Conservation (phyloP, 2,329 filamentous ascomycete species). For the Colletotrichum cuscutae region DNA sequence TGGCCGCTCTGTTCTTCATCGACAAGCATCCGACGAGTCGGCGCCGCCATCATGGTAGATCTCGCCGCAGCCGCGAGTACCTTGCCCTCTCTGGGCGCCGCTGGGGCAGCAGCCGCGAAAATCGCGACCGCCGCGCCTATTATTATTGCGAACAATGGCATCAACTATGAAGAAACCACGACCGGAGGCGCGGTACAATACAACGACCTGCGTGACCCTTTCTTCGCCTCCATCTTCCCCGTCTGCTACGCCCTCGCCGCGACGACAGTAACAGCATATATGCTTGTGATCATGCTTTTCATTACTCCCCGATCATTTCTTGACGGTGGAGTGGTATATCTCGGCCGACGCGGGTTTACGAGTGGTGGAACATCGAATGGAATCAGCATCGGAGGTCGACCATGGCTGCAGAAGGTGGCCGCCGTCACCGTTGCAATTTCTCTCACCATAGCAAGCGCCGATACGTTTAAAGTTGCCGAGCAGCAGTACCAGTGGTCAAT, state of each 20-base stretch:
- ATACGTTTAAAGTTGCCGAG: slow-evolving; percentile 88
- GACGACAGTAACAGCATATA: slow-evolving; percentile 90
- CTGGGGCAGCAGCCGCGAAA: slow-evolving; percentile 8
- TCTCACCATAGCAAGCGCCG: slow-evolving; percentile 90
- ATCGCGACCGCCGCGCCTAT: slow-evolving; percentile 51
- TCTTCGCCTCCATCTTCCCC: slow-evolving; percentile 93
- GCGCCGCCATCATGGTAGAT: slow-evolving; percentile 42
- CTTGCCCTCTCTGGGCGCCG: slow-evolving; percentile 36
- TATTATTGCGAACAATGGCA: slow-evolving; percentile 53
- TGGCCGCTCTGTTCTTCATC: slow-evolving; percentile 39
- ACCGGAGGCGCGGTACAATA: slow-evolving; percentile 47
- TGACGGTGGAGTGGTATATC: slow-evolving; percentile 83
- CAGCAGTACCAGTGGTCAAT: slow-evolving; percentile 82
- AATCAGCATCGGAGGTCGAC: slow-evolving; percentile 88
- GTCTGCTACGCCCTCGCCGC: slow-evolving; percentile 93
- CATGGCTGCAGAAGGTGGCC: slow-evolving; percentile 90
- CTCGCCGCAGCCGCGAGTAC: slow-evolving; percentile 31
- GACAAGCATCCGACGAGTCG: slow-evolving; percentile 37
- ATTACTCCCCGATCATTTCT: slow-evolving; percentile 96
- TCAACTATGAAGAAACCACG: slow-evolving; percentile 50
- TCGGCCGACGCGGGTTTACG: slow-evolving; percentile 85
- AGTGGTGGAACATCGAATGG: slow-evolving; percentile 83
- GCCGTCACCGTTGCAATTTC: slow-evolving; percentile 82
- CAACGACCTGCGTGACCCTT: slow-evolving; percentile 82
- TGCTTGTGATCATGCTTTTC: slow-evolving; percentile 92